These are phyloP conservation scores for Aspergillus sclerotiicarbonarius DNA, from an alignment of 495 filamentous ascomycete species.

Conservation along the genomic window DNA sequence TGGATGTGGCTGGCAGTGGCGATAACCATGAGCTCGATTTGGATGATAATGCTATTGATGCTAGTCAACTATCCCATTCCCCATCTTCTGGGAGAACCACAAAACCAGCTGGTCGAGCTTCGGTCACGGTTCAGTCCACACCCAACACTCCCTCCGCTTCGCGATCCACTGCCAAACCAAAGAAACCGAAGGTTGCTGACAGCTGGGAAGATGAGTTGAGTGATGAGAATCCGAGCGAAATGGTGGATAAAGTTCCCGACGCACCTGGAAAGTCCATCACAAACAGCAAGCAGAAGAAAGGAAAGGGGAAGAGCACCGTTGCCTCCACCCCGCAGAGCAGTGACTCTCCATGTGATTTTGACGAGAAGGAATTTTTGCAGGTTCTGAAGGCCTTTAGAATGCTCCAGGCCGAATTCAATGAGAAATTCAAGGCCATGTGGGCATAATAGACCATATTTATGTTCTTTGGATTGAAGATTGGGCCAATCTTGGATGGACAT, in stretches of 20 bases:
- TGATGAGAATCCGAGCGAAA: constrained; percentile 3
- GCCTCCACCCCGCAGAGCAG: background rate
- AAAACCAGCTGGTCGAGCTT: background rate
- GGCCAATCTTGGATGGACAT: too few relatives aligned
- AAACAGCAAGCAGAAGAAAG: too few relatives aligned
- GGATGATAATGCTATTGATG: constrained; percentile 8
- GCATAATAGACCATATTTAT: constrained; percentile 14
- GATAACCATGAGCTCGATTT: constrained; percentile 15
- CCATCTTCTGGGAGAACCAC: background rate
- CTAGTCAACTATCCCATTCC: too few relatives aligned
- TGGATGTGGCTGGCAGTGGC: constrained; percentile 19
- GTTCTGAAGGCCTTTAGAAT: constrained; percentile 47
- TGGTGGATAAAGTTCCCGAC: background rate
- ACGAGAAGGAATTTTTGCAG: constrained; percentile 45
- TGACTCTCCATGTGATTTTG: background rate
- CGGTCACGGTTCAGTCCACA: background rate
- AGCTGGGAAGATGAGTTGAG: constrained; percentile 22
- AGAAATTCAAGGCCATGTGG: constrained; percentile 62
- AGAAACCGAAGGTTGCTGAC: constrained; percentile 14
- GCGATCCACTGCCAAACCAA: background rate
- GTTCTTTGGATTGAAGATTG: too few relatives aligned
- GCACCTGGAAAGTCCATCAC: background rate
- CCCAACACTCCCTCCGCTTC: background rate
- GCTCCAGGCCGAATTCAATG: constrained; percentile 60
- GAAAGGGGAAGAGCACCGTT: background rate